These are phyloP conservation scores for Spathaspora sp. DNA, from an alignment of 805 yeast genomes.

Conservation along the genomic window DNA sequence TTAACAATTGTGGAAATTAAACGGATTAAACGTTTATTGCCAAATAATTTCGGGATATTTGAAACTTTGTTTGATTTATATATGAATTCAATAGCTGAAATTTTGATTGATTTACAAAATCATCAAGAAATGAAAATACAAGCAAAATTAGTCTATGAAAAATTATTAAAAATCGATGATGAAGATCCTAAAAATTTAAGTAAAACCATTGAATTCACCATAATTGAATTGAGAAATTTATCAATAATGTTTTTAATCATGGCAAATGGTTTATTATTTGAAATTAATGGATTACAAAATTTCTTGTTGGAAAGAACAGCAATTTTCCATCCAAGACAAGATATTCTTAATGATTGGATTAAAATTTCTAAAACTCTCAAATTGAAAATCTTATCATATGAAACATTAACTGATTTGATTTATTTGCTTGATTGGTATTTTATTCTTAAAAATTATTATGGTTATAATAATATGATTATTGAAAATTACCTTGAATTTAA, in stretches of 20 bases:
- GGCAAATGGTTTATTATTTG: conserved; percentile 17
- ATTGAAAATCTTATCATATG: conserved; percentile 13
- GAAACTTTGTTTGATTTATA: conserved; percentile 4
- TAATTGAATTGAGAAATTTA: conserved; percentile 14
- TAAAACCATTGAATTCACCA: conserved; percentile 5
- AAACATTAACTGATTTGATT: conserved; percentile 19
- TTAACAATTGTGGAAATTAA: conserved; percentile 9
- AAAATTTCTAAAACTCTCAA: conserved; percentile 15
- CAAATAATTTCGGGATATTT: conserved; percentile 3
- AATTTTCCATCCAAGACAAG: conserved; percentile 10
- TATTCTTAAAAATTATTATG: conserved; percentile 16
- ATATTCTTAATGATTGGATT: conserved; percentile 14
- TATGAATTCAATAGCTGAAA: conserved; percentile 3
- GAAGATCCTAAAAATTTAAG: conserved; percentile 7
- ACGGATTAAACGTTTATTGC: conserved; percentile 9
- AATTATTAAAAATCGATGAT: conserved; percentile 6
- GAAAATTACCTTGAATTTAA: conserved; percentile 27
- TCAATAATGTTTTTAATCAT: conserved; percentile 16
- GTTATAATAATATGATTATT: conserved; percentile 13
- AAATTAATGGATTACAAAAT: neutral
- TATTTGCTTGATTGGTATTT: conserved; percentile 25
- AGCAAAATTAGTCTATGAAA: conserved; percentile 5
- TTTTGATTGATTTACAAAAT: conserved; percentile 6
- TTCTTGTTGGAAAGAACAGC: conserved; percentile 5
- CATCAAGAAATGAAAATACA: conserved; percentile 4